Conservation (phyloP, 495 filamentous ascomycete genomes). For the Penicillium steckii region DNA sequence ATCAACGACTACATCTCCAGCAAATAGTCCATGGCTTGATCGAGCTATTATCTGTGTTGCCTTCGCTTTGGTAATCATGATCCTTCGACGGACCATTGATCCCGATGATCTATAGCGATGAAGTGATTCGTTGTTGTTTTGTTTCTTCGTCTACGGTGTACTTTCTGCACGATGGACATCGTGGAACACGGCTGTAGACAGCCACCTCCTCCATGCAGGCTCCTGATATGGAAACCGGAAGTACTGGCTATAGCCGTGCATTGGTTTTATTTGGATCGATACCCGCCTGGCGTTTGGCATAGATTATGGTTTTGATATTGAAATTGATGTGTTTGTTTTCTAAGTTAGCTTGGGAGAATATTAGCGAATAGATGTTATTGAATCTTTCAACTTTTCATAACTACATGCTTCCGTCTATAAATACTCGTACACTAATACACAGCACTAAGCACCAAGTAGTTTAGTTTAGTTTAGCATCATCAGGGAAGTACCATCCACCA, state of each 20-base stretch:
- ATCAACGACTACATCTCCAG: conserved; percentile 8
- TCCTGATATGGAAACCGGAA: conserved; percentile 5
- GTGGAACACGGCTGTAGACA: too few relatives aligned
- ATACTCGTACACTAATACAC: too few relatives aligned
- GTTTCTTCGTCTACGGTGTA: neutral
- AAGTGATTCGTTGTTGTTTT: neutral
- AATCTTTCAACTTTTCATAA: neutral
- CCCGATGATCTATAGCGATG: conserved; percentile 26
- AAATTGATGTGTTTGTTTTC: neutral
- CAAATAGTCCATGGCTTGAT: conserved; percentile 52
- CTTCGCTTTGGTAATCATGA: conserved; percentile 45
- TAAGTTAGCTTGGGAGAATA: neutral
- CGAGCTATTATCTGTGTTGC: conserved; percentile 54
- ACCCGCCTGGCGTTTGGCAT: conserved; percentile 16
- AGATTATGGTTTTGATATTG: neutral
- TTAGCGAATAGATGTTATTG: neutral
- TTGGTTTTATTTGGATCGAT: neutral
- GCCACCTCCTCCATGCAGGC: too few relatives aligned
- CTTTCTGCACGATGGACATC: neutral
- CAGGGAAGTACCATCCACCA: conserved; percentile 61
- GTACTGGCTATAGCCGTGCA: neutral
- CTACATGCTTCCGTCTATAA: too few relatives aligned
- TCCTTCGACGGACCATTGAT: conserved; percentile 37
- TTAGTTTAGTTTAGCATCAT: too few relatives aligned
- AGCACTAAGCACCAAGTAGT: neutral